Evolutionary conservation across 805 yeast species (phyloP), one percentile per base, ranked within the genome.

Genomic region (Kazachstania africana): DNA sequence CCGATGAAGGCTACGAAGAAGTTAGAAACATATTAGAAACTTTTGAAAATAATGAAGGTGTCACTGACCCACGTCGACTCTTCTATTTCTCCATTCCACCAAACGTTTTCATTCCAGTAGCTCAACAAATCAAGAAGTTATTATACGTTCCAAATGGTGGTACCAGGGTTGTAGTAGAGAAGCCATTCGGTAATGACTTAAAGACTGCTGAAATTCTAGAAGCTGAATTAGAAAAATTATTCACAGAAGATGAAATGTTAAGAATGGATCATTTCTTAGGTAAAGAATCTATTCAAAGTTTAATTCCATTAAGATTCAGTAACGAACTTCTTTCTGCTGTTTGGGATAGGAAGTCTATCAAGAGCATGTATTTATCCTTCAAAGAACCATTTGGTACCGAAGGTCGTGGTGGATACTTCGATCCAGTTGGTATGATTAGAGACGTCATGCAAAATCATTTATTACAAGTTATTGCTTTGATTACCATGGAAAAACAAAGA

Each of bases 381-480:
- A 91, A 91, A 65, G 97, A 88, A 63, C 82, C 91, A 9, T 88
- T 91, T 48, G 97, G 97, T 33, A 88, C 97, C 26, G 95, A 88
- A 62, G 97, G 97, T 36, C 75, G 98, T 55, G 97, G 97, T 45
- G 97, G 97, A 23, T 88, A 88, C 65, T 88, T 91, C 51, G 96
- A 91, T 60, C 66, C 69, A 34, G 82, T 85, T 52, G 98, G 98
- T 37, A 88, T 88, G 52, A 80, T 88, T 44, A 75, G 98, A 59
- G 98, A 88, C 55, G 97, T 88, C 29, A 87, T 88, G 83, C 98
- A 88, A 66, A 88, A 88, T 68, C 98, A 88, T 63, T 61, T 88
- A 48, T 67, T 87, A 50, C 98, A 88, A 64, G 93, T 87, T 16
- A 63, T 88, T 51, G 85, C 96, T 4, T 59, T 91, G 34, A 63